Base-by-base conservation (phyloP, 495 filamentous ascomycete genomes). In the Daldinia decipiens region DNA sequence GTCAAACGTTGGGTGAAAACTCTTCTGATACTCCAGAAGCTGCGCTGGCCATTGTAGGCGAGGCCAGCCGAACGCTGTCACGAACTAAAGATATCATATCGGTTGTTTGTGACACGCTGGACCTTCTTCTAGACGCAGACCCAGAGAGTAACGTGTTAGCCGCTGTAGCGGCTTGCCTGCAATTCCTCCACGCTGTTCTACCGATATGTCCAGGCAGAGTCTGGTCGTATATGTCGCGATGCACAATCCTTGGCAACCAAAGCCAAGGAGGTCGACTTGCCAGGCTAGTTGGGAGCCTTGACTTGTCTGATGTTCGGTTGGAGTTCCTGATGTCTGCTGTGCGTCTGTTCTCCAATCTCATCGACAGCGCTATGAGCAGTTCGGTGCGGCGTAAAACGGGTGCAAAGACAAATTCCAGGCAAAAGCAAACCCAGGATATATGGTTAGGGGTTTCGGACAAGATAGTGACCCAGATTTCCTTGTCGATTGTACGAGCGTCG, bases 181-280 rank as follows among this genome's bases (percentile, higher is more conserved):
- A 92, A 43, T 98, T 98, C 67, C 84, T 95, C 13, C 84, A 90
- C 64, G 88, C 87, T 19, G 79, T 95, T 9, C 76, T 93, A 4
- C 81, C 84, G 5, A 80, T 96, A n/a, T 82, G 90, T 27, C 94
- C 95, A 4, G 89, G 88, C 50, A 82, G 94, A 63, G 88, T 97
- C 2, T 99, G 95, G 95, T 91, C 93, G 4, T 93, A 94, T 74
- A 87, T 99, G 74, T 86, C 90, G 5, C 85, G 92, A 55, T 96
- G 91, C 76, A 84, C 85, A 45, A 84, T 99, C 26, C 84, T 98
- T 52, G 91, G 90, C 38, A 84, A 86, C 29, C 87, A 91, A 74
- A 87, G 91, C 2, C 87, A 88, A 68, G 90, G 90, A 12, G 91
- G 93, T 12, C 85, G 89, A 52, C 84, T 98, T 65, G 84, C 89